A percentile compares a stretch with the other conserved stretches of the same genome.
Conservation (phyloP, 2,329 filamentous ascomycete species). For the Raffaelea albimanens region DNA sequence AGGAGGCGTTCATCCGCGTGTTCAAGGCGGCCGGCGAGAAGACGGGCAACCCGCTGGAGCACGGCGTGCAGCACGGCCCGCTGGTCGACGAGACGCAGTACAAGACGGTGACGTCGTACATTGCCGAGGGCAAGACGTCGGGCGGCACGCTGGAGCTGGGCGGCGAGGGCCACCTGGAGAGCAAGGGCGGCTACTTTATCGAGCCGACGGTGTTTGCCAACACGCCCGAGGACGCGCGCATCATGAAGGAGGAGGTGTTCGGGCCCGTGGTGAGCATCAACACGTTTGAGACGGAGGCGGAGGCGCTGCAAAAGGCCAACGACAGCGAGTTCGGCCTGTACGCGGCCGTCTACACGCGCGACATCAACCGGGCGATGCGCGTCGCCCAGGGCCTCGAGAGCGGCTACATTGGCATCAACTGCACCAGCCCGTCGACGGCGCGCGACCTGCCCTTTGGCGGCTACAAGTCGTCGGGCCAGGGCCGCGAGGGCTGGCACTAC, state of each 20-base stretch:
- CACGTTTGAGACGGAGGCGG: conserved; percentile 40
- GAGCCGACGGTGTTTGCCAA: conserved; percentile 29
- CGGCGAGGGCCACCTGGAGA: too few species aligned
- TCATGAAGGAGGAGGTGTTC: conserved; percentile 44
- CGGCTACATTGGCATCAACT: conserved; percentile 46
- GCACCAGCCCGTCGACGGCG: conserved; percentile 22
- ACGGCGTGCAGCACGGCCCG: conserved; percentile 28
- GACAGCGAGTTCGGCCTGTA: conserved; percentile 44
- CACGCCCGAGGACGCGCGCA: conserved; percentile 23
- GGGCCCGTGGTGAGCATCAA: conserved; percentile 42
- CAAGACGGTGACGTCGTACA: conserved; percentile 27
- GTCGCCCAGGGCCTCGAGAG: conserved; percentile 38
- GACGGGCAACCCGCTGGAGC: conserved; percentile 24
- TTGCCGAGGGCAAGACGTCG: conserved; percentile 22
- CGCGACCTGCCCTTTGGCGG: conserved; percentile 30
- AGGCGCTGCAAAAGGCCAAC: conserved; percentile 39
- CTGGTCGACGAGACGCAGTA: conserved; percentile 33
- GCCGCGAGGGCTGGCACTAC: conserved; percentile 23
- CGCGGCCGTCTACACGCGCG: conserved; percentile 39
- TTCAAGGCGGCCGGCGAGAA: conserved; percentile 24
- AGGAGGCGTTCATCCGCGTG: conserved; percentile 32
- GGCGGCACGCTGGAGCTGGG: conserved; percentile 15
- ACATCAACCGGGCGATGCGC: conserved; percentile 28
- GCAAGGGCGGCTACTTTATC: conserved; percentile 25
- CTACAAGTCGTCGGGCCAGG: conserved; percentile 27